Evolutionary conservation across 495 filamentous ascomycete genomes (phyloP).

Genomic region (Trichoderma virens): DNA sequence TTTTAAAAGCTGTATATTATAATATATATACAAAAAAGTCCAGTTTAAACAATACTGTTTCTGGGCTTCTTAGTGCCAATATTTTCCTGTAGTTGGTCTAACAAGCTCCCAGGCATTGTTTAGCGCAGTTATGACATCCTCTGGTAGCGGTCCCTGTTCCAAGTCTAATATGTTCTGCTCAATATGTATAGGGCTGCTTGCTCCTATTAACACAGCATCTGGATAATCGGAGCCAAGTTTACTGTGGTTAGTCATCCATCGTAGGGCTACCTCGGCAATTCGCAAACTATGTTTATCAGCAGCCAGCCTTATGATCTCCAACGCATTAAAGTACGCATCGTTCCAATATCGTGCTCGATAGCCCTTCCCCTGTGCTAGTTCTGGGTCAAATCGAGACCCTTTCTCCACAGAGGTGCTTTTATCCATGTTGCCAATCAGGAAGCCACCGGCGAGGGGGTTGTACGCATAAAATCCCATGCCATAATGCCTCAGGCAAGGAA

Average conservation of each 20-base stretch:
- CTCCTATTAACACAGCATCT: conserved; percentile 48
- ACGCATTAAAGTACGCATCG: too few species aligned
- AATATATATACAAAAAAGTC: too few species aligned
- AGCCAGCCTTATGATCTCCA: conserved; percentile 16
- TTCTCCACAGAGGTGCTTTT: conserved; percentile 36
- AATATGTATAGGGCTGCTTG: conserved; percentile 37
- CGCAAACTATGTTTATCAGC: neutral
- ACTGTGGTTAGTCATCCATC: conserved; percentile 47
- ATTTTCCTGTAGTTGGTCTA: too few species aligned
- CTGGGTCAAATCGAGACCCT: conserved; percentile 19
- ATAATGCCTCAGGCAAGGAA: conserved; percentile 42
- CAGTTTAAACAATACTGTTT: too few species aligned
- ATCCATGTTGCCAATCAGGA: conserved; percentile 36
- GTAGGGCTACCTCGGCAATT: conserved; percentile 41
- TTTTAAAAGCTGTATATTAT: too few species aligned
- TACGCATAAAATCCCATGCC: conserved; percentile 41
- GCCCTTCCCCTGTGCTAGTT: too few species aligned
- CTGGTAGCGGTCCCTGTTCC: conserved; percentile 38
- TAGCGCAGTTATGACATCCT: neutral
- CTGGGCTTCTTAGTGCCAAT: too few species aligned
- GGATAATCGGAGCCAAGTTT: conserved; percentile 34
- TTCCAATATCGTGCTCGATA: too few species aligned
- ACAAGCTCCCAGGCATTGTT: too few species aligned
- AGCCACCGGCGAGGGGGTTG: conserved; percentile 42
- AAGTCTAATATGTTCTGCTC: conserved; percentile 38